Base-by-base conservation (phyloP, 768 basidiomycete genomes). In the Melanogaster broomeanus region DNA sequence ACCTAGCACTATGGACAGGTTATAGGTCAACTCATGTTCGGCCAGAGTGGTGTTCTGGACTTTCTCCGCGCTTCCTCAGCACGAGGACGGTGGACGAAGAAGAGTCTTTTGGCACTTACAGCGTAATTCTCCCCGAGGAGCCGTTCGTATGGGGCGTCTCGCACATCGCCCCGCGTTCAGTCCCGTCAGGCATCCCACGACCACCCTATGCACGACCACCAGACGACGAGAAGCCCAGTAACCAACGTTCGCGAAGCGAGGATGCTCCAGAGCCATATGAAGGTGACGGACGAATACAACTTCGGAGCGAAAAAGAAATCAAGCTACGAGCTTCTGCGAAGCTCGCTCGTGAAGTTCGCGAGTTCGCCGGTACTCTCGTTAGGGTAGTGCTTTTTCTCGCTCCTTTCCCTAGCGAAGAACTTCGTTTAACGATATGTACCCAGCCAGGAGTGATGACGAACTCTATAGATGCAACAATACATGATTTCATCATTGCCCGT, bases 391-490 rank as follows among this genome's bases (percentile, higher is more conserved):
- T 16, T 0, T 1, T 39, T 24, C 19, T 41, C 16, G 3, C 34
- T 16, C 21, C 12, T 2, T 33, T 16, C 16, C 21, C 28, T 24
- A 3, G 18, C 10, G 4, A 7, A 40, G 18, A 18, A 21, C 19
- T 7, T 44, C 22, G 31, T 48, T 25, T 51, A 18, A 7, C 16
- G 13, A n/a, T 22, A 12, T 24, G 31, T 16, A 11, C 42, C 31
- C 56, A 91, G 90, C 74, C 79, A 30, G 86, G 85, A 12, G 68
- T 79, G 9, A 93, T 91, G 4, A 96, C 94, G 9, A 78, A 87
- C 49, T 69, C 70, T 12, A 85, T 97, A 44, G 93, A 97, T 64
- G 70, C 74, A 12, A 74, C 77, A 1, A 72, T 95, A 34, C 93
- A 95, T 51, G 76, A 86, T 6, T 84, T 80, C 52, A 87, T 94